These are phyloP conservation scores for Artomyces pyxidatus DNA, from an alignment of 768 basidiomycete genomes.

Conservation along the genomic window DNA sequence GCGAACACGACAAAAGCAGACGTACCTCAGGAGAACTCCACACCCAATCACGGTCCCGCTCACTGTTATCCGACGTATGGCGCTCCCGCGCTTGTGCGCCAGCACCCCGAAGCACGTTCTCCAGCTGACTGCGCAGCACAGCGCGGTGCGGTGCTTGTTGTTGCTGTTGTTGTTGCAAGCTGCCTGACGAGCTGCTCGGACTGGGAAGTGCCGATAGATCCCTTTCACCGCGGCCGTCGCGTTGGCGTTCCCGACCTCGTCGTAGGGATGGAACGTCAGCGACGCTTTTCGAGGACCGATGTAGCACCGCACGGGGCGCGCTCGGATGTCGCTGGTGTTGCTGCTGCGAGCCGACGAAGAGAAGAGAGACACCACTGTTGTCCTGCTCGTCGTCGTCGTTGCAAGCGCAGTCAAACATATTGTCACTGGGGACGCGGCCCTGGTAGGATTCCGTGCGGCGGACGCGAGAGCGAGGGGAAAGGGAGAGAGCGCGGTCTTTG, in stretches of 20 bases:
- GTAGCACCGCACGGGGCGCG: not conserved
- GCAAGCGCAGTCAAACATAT: conserved; percentile 16
- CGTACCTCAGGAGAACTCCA: conserved; percentile 15
- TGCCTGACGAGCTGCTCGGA: no score
- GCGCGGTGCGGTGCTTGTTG: conserved; percentile 40
- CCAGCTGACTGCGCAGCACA: conserved; percentile 44
- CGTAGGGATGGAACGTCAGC: conserved; percentile 10
- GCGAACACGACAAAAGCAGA: no score
- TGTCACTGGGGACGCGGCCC: conserved; percentile 7
- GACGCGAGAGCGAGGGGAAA: conserved; percentile 16
- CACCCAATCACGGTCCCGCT: conserved; percentile 15
- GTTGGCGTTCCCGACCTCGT: conserved; percentile 13
- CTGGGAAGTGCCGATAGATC: not conserved
- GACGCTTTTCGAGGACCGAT: conserved; percentile 13
- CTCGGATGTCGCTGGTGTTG: conserved; percentile 7
- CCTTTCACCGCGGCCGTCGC: conserved; percentile 20
- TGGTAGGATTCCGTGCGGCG: conserved; percentile 8
- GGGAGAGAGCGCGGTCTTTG: conserved; percentile 31
- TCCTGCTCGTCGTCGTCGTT: conserved; percentile 22
- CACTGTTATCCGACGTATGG: no score
- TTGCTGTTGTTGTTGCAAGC: no score
- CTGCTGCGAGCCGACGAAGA: conserved; percentile 10
- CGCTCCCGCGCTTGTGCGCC: conserved; percentile 19
- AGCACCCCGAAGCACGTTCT: conserved; percentile 37
- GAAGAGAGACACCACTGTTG: conserved; percentile 23